A percentile compares a stretch with the other conserved stretches of the same genome.
These are phyloP conservation scores for Talaromyces sp. DNA, from an alignment of 2,329 filamentous ascomycete genomes.

Conservation along the genomic window DNA sequence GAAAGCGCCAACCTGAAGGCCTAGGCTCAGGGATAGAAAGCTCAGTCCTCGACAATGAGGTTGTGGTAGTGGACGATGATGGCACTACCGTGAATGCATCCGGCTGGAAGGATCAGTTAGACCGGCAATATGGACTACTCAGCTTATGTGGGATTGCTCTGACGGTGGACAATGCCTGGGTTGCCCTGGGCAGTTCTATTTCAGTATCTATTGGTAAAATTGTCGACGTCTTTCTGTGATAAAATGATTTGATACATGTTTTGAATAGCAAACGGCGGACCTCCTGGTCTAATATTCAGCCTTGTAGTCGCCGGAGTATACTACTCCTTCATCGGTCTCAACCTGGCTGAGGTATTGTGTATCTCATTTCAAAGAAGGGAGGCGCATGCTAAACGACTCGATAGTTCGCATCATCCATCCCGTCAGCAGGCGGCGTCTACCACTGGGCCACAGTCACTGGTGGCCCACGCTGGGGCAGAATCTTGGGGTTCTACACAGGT, in stretches of 20 bases:
- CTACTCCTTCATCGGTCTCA: constrained; percentile 45
- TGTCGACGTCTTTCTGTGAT: constrained; percentile 25
- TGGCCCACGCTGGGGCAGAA: constrained; percentile 32
- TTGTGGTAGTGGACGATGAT: constrained; percentile 13
- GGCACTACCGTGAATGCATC: constrained; percentile 17
- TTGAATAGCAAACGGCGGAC: constrained; percentile 45
- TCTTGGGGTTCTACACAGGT: constrained; percentile 39
- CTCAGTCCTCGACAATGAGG: constrained; percentile 13
- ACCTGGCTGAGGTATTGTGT: constrained; percentile 33
- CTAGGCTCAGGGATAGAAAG: background rate
- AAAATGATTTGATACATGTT: constrained; percentile 22
- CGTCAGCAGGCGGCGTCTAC: constrained; percentile 50
- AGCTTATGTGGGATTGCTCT: constrained; percentile 19
- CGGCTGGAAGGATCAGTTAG: constrained; percentile 17
- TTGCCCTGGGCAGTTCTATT: constrained; percentile 19
- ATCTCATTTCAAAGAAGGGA: background rate
- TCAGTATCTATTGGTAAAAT: constrained; percentile 20
- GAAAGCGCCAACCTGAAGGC: background rate
- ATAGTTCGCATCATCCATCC: constrained; percentile 48
- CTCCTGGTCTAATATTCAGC: constrained; percentile 47
- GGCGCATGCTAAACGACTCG: background rate
- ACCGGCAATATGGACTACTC: constrained; percentile 18
- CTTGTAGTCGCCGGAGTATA: constrained; percentile 48
- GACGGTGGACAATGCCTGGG: constrained; percentile 20
- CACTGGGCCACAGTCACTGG: constrained; percentile 49